Evolutionary conservation across 2,329 filamentous ascomycete genomes (phyloP), one percentile per base, ranked within the genome.

Genomic region (Aspergillus viridinutans): DNA sequence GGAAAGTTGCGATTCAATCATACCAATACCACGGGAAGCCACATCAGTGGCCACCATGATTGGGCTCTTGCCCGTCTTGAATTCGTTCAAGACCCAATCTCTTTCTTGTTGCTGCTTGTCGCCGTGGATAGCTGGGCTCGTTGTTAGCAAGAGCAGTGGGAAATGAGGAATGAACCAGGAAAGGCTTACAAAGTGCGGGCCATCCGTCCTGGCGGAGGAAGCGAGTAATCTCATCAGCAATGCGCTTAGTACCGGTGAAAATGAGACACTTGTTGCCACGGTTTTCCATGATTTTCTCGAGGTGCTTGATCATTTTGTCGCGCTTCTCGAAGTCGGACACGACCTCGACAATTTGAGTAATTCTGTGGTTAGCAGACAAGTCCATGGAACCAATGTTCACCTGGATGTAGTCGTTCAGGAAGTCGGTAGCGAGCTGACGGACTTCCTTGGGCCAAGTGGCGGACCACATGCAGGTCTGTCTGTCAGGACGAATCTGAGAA

Each of bases 1-100:
- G 67, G 72, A 73, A 77, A 76, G 73, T 80, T 78, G 76, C 79
- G 80, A 61, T 80, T 83, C 81, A 85, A 89, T 93, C 92, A 96
- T 95, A 97, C 94, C 94, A 81, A 99, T 97, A 91, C 94, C 94
- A 92, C 94, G 94, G 75, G 94, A 97, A 81, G 94, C 94, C 80
- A 99, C 94, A 74, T 97, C 94, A 66, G 94, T 99, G 81, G 94
- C 94, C 81, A 99, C 94, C 92, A 99, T 96, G 86, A 99, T 96
- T 75, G 94, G 94, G 81, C 92, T 96, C 84, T 97, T 97, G 80
- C 92, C 92, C 65, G 90, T 90, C 87, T 97, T 99, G 87, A 99
- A 99, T 78, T 97, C 93, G 78, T 97, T 95, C 74, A 99, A 84
- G 71, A 97, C 94, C 92, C 94, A 97, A 78, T 97, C 94, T 82